These are phyloP conservation scores for Rhizomucor miehei DNA, from an alignment of 371 early-diverging fungal genomes.

Conservation along the genomic window DNA sequence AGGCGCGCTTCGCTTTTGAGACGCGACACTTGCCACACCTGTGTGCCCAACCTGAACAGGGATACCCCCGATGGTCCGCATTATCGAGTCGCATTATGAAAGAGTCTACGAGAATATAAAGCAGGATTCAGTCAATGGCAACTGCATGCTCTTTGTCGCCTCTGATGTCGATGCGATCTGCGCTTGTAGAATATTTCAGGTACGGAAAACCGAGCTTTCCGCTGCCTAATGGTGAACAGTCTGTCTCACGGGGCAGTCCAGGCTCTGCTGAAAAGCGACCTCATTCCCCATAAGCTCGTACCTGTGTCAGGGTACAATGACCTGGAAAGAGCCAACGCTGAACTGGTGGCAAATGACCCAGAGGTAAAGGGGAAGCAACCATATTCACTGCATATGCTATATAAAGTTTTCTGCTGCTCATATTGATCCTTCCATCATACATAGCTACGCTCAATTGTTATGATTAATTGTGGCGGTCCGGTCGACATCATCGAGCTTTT, in stretches of 20 bases:
- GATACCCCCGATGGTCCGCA: conserved; percentile 34
- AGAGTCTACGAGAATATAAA: conserved; percentile 51
- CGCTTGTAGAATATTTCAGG: conserved; percentile 78
- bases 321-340: conserved; percentile 50
- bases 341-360: conserved; percentile 38
- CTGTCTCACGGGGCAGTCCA: no score
- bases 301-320: conserved; percentile 77
- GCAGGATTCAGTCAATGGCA: conserved; percentile 36
- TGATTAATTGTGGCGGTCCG: conserved; percentile 87
- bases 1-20: no score
- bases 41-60: no score
- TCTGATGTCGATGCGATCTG: conserved; percentile 88
- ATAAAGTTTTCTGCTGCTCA: neutral
- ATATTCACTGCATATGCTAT: neutral
- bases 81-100: conserved; percentile 31
- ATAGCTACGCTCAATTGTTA: conserved; percentile 62
- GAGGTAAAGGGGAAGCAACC: conserved; percentile 16
- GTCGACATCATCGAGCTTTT: conserved; percentile 72
- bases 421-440: neutral
- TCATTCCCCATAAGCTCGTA: conserved; percentile 72
- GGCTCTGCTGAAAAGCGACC: conserved; percentile 70
- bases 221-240: no score
- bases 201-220: conserved; percentile 20
- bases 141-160: conserved; percentile 72
- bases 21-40: no score